These are phyloP conservation scores for Ogataea paradorogensis DNA, from an alignment of 805 yeast genomes.

Conservation along the genomic window DNA sequence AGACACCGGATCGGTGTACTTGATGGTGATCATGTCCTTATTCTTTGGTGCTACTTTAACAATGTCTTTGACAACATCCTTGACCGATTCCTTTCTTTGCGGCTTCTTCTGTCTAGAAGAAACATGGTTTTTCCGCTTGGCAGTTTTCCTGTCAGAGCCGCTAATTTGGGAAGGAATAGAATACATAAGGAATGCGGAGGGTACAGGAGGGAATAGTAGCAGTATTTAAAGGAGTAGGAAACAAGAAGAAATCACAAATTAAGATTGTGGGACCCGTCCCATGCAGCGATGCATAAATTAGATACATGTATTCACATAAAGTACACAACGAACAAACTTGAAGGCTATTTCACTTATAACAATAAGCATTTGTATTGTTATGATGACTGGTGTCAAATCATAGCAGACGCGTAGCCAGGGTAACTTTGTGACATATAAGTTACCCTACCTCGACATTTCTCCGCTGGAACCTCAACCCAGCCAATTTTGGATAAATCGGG, in stretches of 20 bases:
- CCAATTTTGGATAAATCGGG: conserved; percentile 5
- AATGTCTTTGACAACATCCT: background rate
- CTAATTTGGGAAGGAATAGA: conserved; percentile 2
- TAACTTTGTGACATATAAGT: background rate
- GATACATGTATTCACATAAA: conserved; percentile 8
- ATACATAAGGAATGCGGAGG: background rate
- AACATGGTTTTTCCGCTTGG: conserved; percentile 1
- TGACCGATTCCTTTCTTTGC: conserved; percentile 4
- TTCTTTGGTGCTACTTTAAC: background rate
- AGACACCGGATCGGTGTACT: conserved; percentile 19
- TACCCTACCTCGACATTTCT: conserved; percentile 3
- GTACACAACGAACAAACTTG: conserved; percentile 1
- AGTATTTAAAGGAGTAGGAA: conserved; percentile 7
- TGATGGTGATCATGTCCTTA: conserved; percentile 2
- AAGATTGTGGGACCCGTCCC: conserved; percentile 2
- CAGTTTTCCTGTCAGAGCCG: conserved; percentile 3
- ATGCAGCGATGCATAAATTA: conserved; percentile 11
- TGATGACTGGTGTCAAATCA: background rate
- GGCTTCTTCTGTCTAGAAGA: conserved; percentile 4
- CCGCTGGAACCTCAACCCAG: background rate
- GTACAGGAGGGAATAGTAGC: background rate
- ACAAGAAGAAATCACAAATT: conserved; percentile 11
- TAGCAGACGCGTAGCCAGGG: background rate
- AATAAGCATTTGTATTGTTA: background rate
- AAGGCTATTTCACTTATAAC: background rate